Evolutionary conservation across 306 rosid species (phyloP).

Genomic region (Casuarina equisetifolia): DNA sequence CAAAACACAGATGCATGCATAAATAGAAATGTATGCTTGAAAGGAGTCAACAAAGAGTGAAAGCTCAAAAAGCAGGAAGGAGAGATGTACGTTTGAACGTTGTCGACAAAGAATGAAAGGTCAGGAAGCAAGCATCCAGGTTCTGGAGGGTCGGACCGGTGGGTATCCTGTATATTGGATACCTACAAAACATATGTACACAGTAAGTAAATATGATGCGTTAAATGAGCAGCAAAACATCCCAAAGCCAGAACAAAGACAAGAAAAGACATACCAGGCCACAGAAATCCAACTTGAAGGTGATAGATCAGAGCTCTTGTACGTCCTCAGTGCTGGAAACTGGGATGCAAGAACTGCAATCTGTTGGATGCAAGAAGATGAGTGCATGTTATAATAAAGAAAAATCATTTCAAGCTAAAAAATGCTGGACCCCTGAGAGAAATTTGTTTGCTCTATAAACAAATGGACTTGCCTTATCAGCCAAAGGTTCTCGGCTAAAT

Average conservation of each 20-base stretch:
- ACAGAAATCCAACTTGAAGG: constrained; percentile 92
- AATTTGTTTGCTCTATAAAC: too few species aligned
- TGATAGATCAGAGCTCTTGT: constrained; percentile 79
- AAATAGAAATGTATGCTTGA: neutral
- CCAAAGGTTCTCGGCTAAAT: constrained; percentile 78
- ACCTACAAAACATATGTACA: constrained; percentile 48
- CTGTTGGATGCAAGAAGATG: constrained; percentile 44
- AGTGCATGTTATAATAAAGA: constrained; percentile 28
- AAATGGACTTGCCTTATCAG: constrained; percentile 67
- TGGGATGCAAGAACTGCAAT: constrained; percentile 61
- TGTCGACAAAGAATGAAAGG: constrained; percentile 72
- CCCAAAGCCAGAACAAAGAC: constrained; percentile 2
- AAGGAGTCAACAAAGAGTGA: neutral
- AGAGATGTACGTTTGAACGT: constrained; percentile 47
- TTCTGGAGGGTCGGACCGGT: constrained; percentile 88
- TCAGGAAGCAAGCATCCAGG: constrained; percentile 83
- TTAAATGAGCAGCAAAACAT: constrained; percentile 14
- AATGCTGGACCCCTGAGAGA: constrained; percentile 17
- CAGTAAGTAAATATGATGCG: neutral
- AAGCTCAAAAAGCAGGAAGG: constrained; percentile 17
- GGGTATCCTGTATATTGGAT: constrained; percentile 94
- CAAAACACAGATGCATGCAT: neutral
- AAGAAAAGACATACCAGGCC: constrained; percentile 61
- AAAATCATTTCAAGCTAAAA: constrained; percentile 2
- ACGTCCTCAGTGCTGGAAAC: constrained; percentile 76